Base-by-base conservation (phyloP, 768 basidiomycete species). In the Steccherinum ochraceum region DNA sequence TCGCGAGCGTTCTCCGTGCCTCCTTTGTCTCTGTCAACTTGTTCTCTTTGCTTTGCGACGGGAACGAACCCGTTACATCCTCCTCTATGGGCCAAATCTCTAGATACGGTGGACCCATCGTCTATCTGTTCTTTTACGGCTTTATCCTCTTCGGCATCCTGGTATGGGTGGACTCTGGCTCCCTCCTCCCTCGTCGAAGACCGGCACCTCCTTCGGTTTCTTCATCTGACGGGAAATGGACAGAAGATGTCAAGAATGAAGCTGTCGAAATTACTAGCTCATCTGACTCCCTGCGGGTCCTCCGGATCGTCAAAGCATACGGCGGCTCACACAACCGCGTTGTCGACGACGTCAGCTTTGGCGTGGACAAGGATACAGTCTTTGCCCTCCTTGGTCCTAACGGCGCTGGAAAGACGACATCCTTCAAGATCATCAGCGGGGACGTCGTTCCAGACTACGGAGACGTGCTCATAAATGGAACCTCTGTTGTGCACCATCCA, bases 371-470 rank as follows among this genome's bases (percentile, higher is more conserved):
- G 39, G 76, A 86, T 43, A 83, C 81, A 45, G 70, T 86, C 16
- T 86, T 89, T 56, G 86, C 83, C 3, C 64, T 90, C 54, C 71
- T 91, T 13, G 89, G 89, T 1, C 89, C 89, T 1, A 91, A 90
- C 56, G 89, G 89, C 5, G 89, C 87, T 7, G 88, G 89, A 0
- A 90, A 90, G 66, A 89, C 86, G 11, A 89, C 89, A 0, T 84
- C 82, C 0, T 87, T 90, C 65, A 86, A 88, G 55, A 77, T 88
- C 60, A 89, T 91, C 52, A 84, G 85, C 21, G 86, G 85, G 0
- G 81, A 88, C 57, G 69, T 85, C 24, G 63, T 78, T 23, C 87
- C 87, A 0, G 80, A 86, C 55, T 54, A 66, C 0, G 89, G 89
- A 1, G 85, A 91, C 55, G 77, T 88, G 13, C 60, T 78, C 46